phyloP scores from a whole-genome alignment of 2,329 filamentous ascomycete genomes.

The Dactylella cylindrospora region DNA sequence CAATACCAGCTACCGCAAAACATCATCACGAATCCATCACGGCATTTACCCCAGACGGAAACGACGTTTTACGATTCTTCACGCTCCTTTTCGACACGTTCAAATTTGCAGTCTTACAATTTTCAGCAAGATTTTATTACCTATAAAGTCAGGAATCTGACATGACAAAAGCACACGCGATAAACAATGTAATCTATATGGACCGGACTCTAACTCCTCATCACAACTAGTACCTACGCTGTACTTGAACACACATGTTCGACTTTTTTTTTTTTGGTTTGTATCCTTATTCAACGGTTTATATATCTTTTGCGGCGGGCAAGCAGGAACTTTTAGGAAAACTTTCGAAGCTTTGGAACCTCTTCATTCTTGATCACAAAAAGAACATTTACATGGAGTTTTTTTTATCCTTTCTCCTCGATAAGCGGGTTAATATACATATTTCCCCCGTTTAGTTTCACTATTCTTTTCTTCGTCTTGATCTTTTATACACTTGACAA shows the following conservation, averaged over 20 bases:
- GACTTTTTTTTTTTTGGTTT: not conserved
- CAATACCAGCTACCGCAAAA: slow-evolving; percentile 2
- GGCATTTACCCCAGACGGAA: slow-evolving; percentile 5
- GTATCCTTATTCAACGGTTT: not conserved
- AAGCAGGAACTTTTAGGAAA: not conserved
- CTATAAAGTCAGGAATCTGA: not conserved
- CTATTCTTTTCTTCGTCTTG: slow-evolving; percentile 4
- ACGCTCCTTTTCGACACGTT: slow-evolving; percentile 31
- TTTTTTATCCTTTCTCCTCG: slow-evolving; percentile 6
- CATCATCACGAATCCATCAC: slow-evolving; percentile 23
- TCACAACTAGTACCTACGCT: not conserved
- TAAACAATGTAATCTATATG: slow-evolving; percentile 43
- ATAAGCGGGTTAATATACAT: slow-evolving; percentile 1
- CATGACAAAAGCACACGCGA: slow-evolving; percentile 9
- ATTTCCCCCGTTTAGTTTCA: not conserved
- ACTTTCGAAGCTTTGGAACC: slow-evolving; percentile 10
- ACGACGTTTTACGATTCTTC: slow-evolving; percentile 33
- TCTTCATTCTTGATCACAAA: slow-evolving; percentile 15
- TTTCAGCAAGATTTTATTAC: slow-evolving; percentile 32
- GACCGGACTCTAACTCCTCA: not conserved
- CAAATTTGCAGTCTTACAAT: slow-evolving; percentile 2
- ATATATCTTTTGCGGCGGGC: slow-evolving; percentile 47
- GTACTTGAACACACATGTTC: not conserved
- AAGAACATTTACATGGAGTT: slow-evolving; percentile 39
- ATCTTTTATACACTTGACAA: slow-evolving; percentile 5